Evolutionary conservation across 2,329 filamentous ascomycete genomes (phyloP).

Genomic region (Sarocladiaceae sp.): DNA sequence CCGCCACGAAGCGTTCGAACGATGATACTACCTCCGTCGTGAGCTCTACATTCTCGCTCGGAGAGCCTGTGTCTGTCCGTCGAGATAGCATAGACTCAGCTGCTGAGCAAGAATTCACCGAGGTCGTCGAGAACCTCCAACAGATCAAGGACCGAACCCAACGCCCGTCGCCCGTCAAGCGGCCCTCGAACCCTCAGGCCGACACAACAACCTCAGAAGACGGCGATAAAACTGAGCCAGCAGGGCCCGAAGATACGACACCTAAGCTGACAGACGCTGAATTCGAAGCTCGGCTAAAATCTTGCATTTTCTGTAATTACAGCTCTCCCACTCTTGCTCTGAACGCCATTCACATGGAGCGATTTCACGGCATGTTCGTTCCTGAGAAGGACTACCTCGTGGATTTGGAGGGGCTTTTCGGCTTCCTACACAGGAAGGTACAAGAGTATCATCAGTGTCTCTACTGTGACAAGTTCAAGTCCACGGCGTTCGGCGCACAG

Average conservation of each 20-base stretch:
- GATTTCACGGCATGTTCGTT: slow-evolving; percentile 91
- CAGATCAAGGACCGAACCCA: slow-evolving; percentile 54
- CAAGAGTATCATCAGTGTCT: slow-evolving; percentile 77
- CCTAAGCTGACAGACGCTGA: slow-evolving; percentile 29
- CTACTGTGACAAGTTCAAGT: slow-evolving; percentile 77
- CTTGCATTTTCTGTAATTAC: slow-evolving; percentile 90
- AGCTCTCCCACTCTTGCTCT: slow-evolving; percentile 68
- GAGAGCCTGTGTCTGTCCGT: slow-evolving; percentile 58
- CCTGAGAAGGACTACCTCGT: slow-evolving; percentile 81
- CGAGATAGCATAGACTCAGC: slow-evolving; percentile 54
- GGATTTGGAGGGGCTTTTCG: slow-evolving; percentile 74
- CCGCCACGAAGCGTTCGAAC: slow-evolving; percentile 40
- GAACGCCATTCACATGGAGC: slow-evolving; percentile 84
- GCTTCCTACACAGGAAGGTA: slow-evolving; percentile 73
- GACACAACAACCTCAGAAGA: slow-evolving; percentile 39
- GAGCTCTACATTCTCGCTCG: slow-evolving; percentile 86
- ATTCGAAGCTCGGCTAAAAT: slow-evolving; percentile 37
- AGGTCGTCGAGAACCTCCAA: slow-evolving; percentile 72
- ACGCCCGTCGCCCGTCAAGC: slow-evolving; percentile 44
- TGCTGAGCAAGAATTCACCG: slow-evolving; percentile 67
- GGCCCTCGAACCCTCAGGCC: slow-evolving; percentile 45
- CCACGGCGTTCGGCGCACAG: slow-evolving; percentile 72
- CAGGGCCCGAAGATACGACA: slow-evolving; percentile 36
- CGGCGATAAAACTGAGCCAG: slow-evolving; percentile 29
- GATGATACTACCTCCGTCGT: slow-evolving; percentile 77